These are phyloP conservation scores for Aspergillus luchuensis DNA, from an alignment of 2,329 filamentous ascomycete genomes.

Conservation along the genomic window DNA sequence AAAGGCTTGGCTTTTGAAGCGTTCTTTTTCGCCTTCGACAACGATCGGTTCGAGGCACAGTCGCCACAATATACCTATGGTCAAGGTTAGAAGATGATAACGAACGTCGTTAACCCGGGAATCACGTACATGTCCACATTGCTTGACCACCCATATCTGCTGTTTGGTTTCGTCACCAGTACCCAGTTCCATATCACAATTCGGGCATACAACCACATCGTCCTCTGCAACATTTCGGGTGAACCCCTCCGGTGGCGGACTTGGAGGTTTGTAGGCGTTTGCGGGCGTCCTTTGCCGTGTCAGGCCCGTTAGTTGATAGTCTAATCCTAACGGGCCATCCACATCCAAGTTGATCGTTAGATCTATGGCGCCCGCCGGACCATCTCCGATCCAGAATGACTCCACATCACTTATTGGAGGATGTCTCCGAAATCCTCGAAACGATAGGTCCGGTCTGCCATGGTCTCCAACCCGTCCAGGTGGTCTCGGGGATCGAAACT, in stretches of 20 bases:
- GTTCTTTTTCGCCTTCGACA: slow-evolving; percentile 39
- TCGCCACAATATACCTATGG: slow-evolving; percentile 52
- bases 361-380: slow-evolving; percentile 24
- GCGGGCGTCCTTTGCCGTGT: slow-evolving; percentile 32
- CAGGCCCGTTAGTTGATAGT: slow-evolving; percentile 50
- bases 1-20: slow-evolving; percentile 41
- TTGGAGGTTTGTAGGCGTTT: slow-evolving; percentile 61
- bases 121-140: slow-evolving; percentile 81
- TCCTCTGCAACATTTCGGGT: slow-evolving; percentile 74
- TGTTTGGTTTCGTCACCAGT: slow-evolving; percentile 71
- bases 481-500: slow-evolving; percentile 1
- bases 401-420: slow-evolving; percentile 16
- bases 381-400: slow-evolving; percentile 29
- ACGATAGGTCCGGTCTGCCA: neutral
- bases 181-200: slow-evolving; percentile 81
- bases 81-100: slow-evolving; percentile 14
- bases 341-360: slow-evolving; percentile 30
- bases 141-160: slow-evolving; percentile 89
- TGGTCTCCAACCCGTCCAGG: neutral
- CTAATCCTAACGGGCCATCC: slow-evolving; percentile 29
- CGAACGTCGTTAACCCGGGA: neutral
- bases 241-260: slow-evolving; percentile 72
- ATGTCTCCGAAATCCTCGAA: neutral
- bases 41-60: slow-evolving; percentile 45
- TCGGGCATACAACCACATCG: slow-evolving; percentile 77